Percentiles rank a stretch among this genome's conserved stretches.
Conservation (phyloP, 2,329 filamentous ascomycete genomes). For the Exophiala aquamarina region DNA sequence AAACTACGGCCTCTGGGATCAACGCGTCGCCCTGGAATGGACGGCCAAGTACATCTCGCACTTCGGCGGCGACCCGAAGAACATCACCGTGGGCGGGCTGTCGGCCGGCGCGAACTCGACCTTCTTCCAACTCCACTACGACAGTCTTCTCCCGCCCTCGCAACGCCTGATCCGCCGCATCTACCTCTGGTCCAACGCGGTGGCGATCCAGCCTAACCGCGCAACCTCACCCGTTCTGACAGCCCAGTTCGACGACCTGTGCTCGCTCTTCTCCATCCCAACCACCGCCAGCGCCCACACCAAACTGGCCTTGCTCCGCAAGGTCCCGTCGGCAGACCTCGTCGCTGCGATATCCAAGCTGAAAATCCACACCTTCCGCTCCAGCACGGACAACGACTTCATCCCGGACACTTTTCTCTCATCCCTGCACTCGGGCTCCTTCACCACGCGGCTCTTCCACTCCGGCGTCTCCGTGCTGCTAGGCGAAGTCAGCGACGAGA, state of each 20-base stretch:
- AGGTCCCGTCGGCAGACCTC: slow-evolving; percentile 34
- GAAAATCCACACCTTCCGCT: slow-evolving; percentile 48
- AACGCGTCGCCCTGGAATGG: slow-evolving; percentile 53
- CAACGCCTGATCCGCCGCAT: slow-evolving; percentile 36
- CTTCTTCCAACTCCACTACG: slow-evolving; percentile 43
- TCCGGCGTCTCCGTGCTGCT: slow-evolving; percentile 41
- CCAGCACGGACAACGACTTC: slow-evolving; percentile 45
- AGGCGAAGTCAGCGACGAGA: slow-evolving; percentile 46
- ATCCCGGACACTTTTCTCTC: slow-evolving; percentile 40
- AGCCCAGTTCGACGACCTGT: slow-evolving; percentile 46
- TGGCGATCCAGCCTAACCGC: slow-evolving; percentile 45
- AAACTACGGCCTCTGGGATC: slow-evolving; percentile 50
- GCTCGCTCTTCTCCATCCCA: slow-evolving; percentile 35
- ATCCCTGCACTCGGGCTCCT: slow-evolving; percentile 38
- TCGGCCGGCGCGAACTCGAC: slow-evolving; percentile 48
- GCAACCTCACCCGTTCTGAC: slow-evolving; percentile 36
- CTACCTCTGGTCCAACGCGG: slow-evolving; percentile 48
- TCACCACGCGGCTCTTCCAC: slow-evolving; percentile 39
- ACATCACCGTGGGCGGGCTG: slow-evolving; percentile 47
- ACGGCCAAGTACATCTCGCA: slow-evolving; percentile 47
- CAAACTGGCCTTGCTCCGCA: slow-evolving; percentile 37
- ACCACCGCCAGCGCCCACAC: slow-evolving; percentile 22
- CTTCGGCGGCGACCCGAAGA: slow-evolving; percentile 48
- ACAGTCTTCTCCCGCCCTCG: slow-evolving; percentile 30
- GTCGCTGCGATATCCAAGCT: slow-evolving; percentile 38